phyloP scores from a whole-genome alignment of 306 rosid genomes.

The Ochetophila trinervis region DNA sequence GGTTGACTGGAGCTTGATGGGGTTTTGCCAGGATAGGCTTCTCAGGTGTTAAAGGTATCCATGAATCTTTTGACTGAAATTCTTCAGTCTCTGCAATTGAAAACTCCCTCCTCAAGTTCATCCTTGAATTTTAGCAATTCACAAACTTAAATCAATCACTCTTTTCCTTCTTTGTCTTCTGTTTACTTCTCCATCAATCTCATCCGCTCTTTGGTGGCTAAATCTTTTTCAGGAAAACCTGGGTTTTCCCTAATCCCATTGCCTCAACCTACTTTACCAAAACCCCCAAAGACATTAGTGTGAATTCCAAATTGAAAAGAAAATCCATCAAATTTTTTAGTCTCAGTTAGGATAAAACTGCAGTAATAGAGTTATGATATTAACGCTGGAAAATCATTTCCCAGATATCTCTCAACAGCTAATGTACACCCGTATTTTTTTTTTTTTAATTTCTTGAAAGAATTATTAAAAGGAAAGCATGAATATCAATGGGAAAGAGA shows the following conservation, averaged over 20 bases:
- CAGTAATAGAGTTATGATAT: slow-evolving; percentile 11
- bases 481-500: slow-evolving; percentile 24
- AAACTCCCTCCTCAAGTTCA: slow-evolving; percentile 42
- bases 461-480: slow-evolving; percentile 34
- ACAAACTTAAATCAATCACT: slow-evolving; percentile 13
- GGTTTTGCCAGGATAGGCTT: slow-evolving; percentile 36
- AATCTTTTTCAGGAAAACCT: slow-evolving; percentile 1
- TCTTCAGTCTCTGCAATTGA: slow-evolving; percentile 30
- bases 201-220: background rate
- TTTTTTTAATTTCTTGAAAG: slow-evolving; percentile 14
- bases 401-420: slow-evolving; percentile 17
- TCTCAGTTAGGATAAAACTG: slow-evolving; percentile 6
- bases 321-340: background rate
- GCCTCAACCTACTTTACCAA: background rate
- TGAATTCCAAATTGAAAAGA: slow-evolving; percentile 2
- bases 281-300: slow-evolving; percentile 5
- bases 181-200: background rate
- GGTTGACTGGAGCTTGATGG: slow-evolving; percentile 20
- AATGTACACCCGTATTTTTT: slow-evolving; percentile 24
- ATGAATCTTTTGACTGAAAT: slow-evolving; percentile 26
- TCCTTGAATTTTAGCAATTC: slow-evolving; percentile 28
- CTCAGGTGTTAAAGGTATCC: slow-evolving; percentile 56
- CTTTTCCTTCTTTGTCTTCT: slow-evolving; percentile 5
- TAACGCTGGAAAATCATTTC: slow-evolving; percentile 1
- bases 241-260: slow-evolving; percentile 5